A percentile compares a stretch with the other conserved stretches of the same genome.
These are phyloP conservation scores for Ceratobasidium theobromae DNA, from an alignment of 1,284 basidiomycete species.

Conservation along the genomic window DNA sequence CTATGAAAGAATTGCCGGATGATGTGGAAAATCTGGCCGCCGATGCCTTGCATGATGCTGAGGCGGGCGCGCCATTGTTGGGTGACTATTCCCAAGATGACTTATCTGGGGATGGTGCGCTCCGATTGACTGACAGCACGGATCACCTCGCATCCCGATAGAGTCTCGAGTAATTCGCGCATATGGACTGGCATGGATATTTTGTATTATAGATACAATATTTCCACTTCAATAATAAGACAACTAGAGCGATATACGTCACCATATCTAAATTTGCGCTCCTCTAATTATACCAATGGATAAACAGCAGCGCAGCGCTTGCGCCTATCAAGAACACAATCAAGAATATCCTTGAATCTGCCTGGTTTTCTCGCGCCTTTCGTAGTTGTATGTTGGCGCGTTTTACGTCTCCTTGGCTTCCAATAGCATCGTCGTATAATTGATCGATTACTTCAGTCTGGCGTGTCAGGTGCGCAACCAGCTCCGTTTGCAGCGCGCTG, in stretches of 20 bases:
- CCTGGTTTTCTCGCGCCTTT: constrained; percentile 77
- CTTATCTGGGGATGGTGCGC: background rate
- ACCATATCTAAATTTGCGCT: background rate
- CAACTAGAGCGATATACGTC: background rate
- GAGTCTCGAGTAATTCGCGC: background rate
- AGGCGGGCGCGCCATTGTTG: constrained; percentile 65
- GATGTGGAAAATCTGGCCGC: constrained; percentile 58
- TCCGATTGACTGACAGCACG: constrained; percentile 14
- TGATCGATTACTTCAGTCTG: constrained; percentile 90
- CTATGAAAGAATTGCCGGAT: constrained; percentile 53
- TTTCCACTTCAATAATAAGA: constrained; percentile 1
- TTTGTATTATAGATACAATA: constrained; percentile 11
- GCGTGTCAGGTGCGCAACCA: constrained; percentile 79
- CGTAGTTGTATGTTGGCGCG: constrained; percentile 84
- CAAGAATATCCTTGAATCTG: constrained; percentile 80
- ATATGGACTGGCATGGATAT: background rate
- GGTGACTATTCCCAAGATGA: constrained; percentile 39
- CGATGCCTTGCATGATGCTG: constrained; percentile 62
- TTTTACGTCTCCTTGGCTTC: constrained; percentile 78
- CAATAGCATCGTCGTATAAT: constrained; percentile 85
- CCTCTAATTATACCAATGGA: constrained; percentile 67
- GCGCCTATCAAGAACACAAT: constrained; percentile 85
- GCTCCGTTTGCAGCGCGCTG: constrained; percentile 83
- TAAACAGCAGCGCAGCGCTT: constrained; percentile 80
- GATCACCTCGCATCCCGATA: constrained; percentile 6